Evolutionary conservation across 441 rosid genomes (phyloP).

Genomic region (Daphne laureola): DNA sequence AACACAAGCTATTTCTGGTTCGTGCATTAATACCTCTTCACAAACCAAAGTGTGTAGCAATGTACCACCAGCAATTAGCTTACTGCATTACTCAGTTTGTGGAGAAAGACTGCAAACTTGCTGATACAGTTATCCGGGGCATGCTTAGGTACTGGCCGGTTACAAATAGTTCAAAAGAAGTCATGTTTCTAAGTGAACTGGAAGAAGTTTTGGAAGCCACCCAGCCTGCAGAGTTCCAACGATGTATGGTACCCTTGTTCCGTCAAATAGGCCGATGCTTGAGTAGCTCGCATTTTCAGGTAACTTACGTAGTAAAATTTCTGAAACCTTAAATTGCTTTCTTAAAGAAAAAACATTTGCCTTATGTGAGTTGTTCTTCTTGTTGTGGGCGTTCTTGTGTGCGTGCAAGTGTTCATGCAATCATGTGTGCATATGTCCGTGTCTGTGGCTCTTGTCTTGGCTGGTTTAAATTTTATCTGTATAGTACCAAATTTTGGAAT

Average conservation of each 20-base stretch:
- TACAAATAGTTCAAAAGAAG: conserved; percentile 65
- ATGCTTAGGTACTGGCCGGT: conserved; percentile 65
- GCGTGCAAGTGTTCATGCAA: no score
- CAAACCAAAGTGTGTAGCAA: conserved; percentile 56
- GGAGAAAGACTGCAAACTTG: conserved; percentile 71
- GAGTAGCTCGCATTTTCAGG: conserved; percentile 91
- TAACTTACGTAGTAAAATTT: conserved; percentile 11
- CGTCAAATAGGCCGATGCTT: conserved; percentile 67
- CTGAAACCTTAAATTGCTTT: no score
- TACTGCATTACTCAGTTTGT: conserved; percentile 71
- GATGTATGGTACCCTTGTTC: conserved; percentile 85
- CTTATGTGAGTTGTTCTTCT: no score
- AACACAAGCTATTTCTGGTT: conserved; percentile 71
- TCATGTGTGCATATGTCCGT: no score
- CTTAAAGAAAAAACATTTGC: no score
- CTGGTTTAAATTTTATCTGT: no score
- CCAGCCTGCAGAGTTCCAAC: conserved; percentile 76
- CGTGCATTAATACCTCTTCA: conserved; percentile 66
- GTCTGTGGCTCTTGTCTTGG: no score
- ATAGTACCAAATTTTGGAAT: no score
- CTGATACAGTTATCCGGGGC: conserved; percentile 64
- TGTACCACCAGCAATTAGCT: conserved; percentile 67
- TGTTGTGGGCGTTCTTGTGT: no score
- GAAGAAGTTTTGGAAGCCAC: conserved; percentile 90
- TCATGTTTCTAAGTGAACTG: conserved; percentile 75